A percentile compares a stretch with the other conserved stretches of the same genome.
phyloP scores from a whole-genome alignment of 2,329 filamentous ascomycete genomes.

The Fusarium sp. region DNA sequence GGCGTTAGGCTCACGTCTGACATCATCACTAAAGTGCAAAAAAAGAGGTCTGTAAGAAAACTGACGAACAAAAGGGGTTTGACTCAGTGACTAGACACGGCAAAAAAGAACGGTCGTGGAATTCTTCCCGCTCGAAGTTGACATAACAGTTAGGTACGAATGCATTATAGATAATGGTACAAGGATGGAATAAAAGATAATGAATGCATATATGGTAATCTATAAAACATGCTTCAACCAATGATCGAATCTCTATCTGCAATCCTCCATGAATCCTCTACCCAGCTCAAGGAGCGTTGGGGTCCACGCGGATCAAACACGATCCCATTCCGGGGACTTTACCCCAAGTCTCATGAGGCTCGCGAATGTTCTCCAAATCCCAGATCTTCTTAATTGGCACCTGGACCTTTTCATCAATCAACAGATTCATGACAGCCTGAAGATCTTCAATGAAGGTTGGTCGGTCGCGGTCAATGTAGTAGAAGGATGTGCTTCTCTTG shows the following conservation, averaged over 20 bases:
- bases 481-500: conserved; percentile 53
- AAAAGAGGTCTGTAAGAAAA: too few species aligned
- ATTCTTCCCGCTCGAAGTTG: too few species aligned
- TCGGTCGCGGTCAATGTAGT: conserved; percentile 52
- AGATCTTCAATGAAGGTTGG: conserved; percentile 50
- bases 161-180: too few species aligned
- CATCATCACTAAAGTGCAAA: too few species aligned
- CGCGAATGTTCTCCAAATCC: conserved; percentile 56
- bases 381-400: conserved; percentile 56
- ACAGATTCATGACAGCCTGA: conserved; percentile 49
- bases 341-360: conserved; percentile 54
- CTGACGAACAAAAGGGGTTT: too few species aligned
- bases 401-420: conserved; percentile 49
- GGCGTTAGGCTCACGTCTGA: too few species aligned
- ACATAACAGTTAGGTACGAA: too few species aligned
- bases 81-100: too few species aligned
- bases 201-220: background rate
- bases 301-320: conserved; percentile 49
- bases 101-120: too few species aligned
- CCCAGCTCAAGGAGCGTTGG: conserved; percentile 9
- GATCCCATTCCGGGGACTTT: conserved; percentile 53
- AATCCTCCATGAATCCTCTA: background rate
- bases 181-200: background rate
- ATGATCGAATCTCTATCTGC: background rate
- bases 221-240: background rate